A percentile compares a stretch with the other conserved stretches of the same genome.
Conservation (phyloP, 139 green algal genomes). For the Helicosporidium sp. region DNA sequence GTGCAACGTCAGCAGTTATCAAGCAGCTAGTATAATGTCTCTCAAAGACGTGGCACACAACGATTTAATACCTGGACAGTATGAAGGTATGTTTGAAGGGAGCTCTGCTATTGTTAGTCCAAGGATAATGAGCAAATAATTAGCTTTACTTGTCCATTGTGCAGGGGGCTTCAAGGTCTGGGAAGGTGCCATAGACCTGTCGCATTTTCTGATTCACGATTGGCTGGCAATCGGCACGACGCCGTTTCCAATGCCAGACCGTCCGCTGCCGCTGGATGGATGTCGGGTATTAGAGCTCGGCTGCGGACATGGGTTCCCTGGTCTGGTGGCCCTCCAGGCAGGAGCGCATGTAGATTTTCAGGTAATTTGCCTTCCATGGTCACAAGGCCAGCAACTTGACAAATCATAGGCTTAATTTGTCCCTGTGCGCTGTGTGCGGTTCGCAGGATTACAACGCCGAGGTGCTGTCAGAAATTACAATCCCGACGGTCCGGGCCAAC, state of each 20-base stretch:
- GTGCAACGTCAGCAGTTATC: slow-evolving; percentile 4
- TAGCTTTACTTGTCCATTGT: too few relatives aligned
- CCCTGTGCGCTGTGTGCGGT: too few relatives aligned
- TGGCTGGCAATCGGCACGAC: too few relatives aligned
- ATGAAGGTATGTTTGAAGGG: too few relatives aligned
- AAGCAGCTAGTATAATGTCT: slow-evolving; percentile 2
- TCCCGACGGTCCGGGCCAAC: slow-evolving; percentile 41
- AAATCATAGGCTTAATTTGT: too few relatives aligned
- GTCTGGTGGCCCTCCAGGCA: slow-evolving; percentile 42
- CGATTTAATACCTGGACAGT: slow-evolving; percentile 17
- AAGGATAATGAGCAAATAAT: too few relatives aligned
- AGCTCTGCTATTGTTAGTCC: too few relatives aligned
- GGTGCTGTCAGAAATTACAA: slow-evolving; percentile 46
- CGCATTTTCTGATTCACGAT: slow-evolving; percentile 36
- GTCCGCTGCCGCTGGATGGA: too few relatives aligned
- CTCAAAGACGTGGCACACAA: slow-evolving; percentile 1
- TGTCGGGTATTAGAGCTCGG: slow-evolving; percentile 85
- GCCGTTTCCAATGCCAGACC: too few relatives aligned
- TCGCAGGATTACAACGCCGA: slow-evolving; percentile 72
- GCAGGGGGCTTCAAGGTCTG: slow-evolving; percentile 81
- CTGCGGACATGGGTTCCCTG: slow-evolving; percentile 74
- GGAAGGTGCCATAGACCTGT: slow-evolving; percentile 67
- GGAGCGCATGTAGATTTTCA: slow-evolving; percentile 28
- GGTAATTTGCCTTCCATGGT: slow-evolving; percentile 2
- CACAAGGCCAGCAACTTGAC: too few relatives aligned